Percentiles rank a stretch among this genome's conserved stretches.
Evolutionary conservation across 768 basidiomycete species (phyloP).

Genomic region (Leccinum rimulosum): DNA sequence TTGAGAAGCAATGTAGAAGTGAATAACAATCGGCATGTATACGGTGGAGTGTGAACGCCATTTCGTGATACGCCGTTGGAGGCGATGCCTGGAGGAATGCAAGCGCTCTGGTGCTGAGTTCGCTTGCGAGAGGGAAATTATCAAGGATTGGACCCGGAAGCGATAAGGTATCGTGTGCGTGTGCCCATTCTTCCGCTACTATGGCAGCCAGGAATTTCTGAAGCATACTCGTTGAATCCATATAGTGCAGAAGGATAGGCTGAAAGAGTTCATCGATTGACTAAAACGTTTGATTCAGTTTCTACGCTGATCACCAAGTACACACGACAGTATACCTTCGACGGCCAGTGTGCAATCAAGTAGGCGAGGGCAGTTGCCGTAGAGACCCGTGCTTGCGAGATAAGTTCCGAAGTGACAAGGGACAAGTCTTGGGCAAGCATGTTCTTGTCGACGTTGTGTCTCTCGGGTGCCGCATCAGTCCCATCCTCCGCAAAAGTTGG

Average conservation of each 20-base stretch:
- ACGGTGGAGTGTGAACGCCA: conserved; percentile 75
- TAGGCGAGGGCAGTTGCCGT: conserved; percentile 75
- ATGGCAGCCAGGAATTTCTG: conserved; percentile 86
- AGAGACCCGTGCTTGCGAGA: conserved; percentile 76
- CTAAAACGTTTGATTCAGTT: conserved; percentile 17
- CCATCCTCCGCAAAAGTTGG: conserved; percentile 51
- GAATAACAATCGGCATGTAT: conserved; percentile 78
- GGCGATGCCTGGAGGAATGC: conserved; percentile 70
- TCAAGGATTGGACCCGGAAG: conserved; percentile 48
- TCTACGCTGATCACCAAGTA: not conserved
- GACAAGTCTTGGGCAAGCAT: conserved; percentile 90
- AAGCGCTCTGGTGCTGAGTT: conserved; percentile 68
- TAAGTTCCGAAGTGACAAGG: conserved; percentile 70
- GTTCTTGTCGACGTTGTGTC: conserved; percentile 95
- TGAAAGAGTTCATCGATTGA: conserved; percentile 66
- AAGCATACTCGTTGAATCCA: conserved; percentile 86
- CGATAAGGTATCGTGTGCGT: conserved; percentile 42
- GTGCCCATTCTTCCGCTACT: conserved; percentile 91
- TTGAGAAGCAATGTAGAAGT: conserved; percentile 77
- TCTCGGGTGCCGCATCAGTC: conserved; percentile 46
- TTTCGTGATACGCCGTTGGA: conserved; percentile 86
- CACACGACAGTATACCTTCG: conserved; percentile 39
- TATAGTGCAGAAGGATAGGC: conserved; percentile 73
- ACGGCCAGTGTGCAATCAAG: conserved; percentile 66
- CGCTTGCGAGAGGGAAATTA: conserved; percentile 55